Evolutionary conservation across 2,329 filamentous ascomycete genomes (phyloP), one percentile per base, ranked within the genome.

Genomic region (Sarocladium brachiariae): DNA sequence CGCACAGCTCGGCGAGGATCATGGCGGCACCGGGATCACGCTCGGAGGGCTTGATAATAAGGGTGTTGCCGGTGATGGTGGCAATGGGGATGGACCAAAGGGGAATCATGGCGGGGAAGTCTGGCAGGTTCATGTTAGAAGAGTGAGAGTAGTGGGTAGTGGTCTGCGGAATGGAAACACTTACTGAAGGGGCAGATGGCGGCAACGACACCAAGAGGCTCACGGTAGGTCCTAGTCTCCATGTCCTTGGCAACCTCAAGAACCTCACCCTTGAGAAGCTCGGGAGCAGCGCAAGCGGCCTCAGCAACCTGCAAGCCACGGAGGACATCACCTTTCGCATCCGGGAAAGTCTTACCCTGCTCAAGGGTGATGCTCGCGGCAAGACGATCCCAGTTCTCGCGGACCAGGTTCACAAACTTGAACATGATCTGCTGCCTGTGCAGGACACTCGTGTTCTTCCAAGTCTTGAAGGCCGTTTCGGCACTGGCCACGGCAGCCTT

Each of bases 81-180:
- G 88, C 88, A 59, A 93, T 87, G 34, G 88, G 89, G 55, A 95
- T 90, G 54, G 81, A 89, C 88, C 88, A 95, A n/a, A 95, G 77
- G 3, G 88, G 89, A 66, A 95, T 93, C 88, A 95, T 95, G 59
- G 88, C 88, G 38, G 88, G 88, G 71, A 93, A 93, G 75, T 93
- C 84, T 88, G 43, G 60, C n/a, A n/a, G n/a, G n/a, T n/a, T n/a
- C n/a, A n/a, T n/a, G n/a, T n/a, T n/a, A n/a, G n/a, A n/a, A 51
- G 59, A 54, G 27, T 2, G 8, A 13, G 27, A 16, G 24, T 6
- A 34, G 51, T 47, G 19, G 16, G 16, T 13, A 33, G 34, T 16
- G n/a, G 23, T 11, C n/a, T n/a, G n/a, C n/a, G n/a, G 19, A 18
- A 23, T 13, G 46, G 71, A n/a, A n/a, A n/a, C n/a, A n/a, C 83